phyloP scores from a whole-genome alignment of 2,329 filamentous ascomycete genomes.

The Talaromyces sp. region DNA sequence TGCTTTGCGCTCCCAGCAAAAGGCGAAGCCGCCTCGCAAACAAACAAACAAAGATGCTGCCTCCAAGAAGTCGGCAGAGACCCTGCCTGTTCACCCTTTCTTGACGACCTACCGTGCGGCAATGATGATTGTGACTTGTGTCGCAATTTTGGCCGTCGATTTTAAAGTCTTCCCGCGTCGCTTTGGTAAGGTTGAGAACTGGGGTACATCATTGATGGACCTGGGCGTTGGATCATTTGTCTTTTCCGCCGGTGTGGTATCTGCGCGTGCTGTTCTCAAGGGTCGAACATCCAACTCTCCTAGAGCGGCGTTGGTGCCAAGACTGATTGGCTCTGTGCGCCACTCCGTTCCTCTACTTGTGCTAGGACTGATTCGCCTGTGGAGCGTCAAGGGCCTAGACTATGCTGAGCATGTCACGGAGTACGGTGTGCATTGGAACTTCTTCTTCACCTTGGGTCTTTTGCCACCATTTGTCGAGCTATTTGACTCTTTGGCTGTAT shows the following conservation, averaged over 20 bases:
- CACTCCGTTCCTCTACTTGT: slow-evolving; percentile 82
- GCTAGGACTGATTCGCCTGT: slow-evolving; percentile 77
- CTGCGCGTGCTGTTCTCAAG: slow-evolving; percentile 77
- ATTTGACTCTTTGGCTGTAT: slow-evolving; percentile 70
- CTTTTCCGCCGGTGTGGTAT: slow-evolving; percentile 90
- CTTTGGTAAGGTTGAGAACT: slow-evolving; percentile 98
- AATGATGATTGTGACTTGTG: slow-evolving; percentile 88
- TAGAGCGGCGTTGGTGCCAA: slow-evolving; percentile 48
- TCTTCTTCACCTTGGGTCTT: slow-evolving; percentile 93
- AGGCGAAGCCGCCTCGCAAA: slow-evolving; percentile 38
- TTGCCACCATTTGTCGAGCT: slow-evolving; percentile 86
- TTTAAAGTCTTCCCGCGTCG: slow-evolving; percentile 90
- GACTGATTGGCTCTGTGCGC: slow-evolving; percentile 69
- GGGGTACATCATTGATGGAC: slow-evolving; percentile 99
- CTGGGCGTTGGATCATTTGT: slow-evolving; percentile 97
- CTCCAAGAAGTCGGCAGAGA: slow-evolving; percentile 40
- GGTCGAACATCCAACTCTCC: slow-evolving; percentile 59
- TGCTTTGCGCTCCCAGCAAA: slow-evolving; percentile 30
- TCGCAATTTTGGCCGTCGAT: slow-evolving; percentile 95
- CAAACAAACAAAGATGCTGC: slow-evolving; percentile 23
- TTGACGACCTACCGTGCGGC: slow-evolving; percentile 86
- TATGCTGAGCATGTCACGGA: slow-evolving; percentile 97
- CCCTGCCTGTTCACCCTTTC: slow-evolving; percentile 83
- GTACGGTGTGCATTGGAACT: slow-evolving; percentile 99
- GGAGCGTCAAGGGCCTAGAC: slow-evolving; percentile 89